phyloP scores from a whole-genome alignment of 208 protist genomes.

The Plasmodiophora brassicae region DNA sequence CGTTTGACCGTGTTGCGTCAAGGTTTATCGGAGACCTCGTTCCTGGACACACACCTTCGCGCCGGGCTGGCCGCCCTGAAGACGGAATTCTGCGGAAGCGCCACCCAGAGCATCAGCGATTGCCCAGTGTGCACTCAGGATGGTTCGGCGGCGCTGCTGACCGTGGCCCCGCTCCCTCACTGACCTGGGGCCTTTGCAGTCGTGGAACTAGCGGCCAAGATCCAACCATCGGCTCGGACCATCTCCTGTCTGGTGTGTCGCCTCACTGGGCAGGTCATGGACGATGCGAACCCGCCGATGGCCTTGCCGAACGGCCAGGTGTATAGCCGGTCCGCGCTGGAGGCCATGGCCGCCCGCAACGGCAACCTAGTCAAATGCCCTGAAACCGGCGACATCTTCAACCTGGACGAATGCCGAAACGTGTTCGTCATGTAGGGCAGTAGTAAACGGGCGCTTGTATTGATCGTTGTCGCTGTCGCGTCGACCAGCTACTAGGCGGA shows the following conservation, averaged over 20 bases:
- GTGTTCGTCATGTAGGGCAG: background rate
- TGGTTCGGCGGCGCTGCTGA: background rate
- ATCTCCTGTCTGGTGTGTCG: slow-evolving; percentile 46
- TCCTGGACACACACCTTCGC: background rate
- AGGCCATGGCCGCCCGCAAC: background rate
- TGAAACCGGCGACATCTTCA: background rate
- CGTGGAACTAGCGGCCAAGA: background rate
- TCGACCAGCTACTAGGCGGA: no score
- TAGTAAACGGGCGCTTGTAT: no score
- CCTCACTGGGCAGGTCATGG: slow-evolving; percentile 43
- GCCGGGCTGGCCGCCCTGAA: background rate
- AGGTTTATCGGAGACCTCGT: background rate
- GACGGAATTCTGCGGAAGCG: background rate
- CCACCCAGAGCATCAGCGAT: background rate
- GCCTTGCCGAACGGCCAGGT: slow-evolving; percentile 48
- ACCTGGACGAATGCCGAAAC: background rate
- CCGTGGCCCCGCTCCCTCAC: background rate
- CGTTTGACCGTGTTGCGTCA: background rate
- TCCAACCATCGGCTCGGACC: slow-evolving; percentile 16
- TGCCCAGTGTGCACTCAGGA: background rate
- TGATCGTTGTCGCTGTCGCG: no score
- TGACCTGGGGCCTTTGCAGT: background rate
- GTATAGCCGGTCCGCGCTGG: slow-evolving; percentile 13
- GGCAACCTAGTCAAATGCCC: background rate
- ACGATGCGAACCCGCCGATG: slow-evolving; percentile 47